Percentiles rank a stretch among this genome's conserved stretches.
phyloP scores from a whole-genome alignment of 2,329 filamentous ascomycete species.

The Fusarium bulbicola region DNA sequence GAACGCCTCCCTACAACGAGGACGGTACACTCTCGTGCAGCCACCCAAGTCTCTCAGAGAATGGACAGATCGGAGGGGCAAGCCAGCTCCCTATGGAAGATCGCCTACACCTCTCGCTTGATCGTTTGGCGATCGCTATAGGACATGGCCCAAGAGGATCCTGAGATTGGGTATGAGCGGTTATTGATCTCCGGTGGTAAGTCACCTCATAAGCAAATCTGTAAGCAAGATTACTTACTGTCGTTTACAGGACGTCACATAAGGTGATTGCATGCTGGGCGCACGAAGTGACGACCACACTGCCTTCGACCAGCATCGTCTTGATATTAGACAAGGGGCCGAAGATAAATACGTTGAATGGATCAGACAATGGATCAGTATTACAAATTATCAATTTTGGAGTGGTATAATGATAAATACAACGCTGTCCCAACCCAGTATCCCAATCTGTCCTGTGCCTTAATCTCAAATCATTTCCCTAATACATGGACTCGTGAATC shows the following conservation, averaged over 20 bases:
- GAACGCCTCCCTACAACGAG: fast-evolving
- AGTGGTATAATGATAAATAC: slow-evolving; percentile 19
- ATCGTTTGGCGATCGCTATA: not conserved
- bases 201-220: too few relatives aligned
- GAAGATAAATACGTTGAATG: fast-evolving
- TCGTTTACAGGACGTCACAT: fast-evolving
- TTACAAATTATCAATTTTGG: not conserved
- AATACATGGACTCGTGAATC: not conserved
- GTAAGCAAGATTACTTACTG: too few relatives aligned
- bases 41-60: not conserved
- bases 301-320: too few relatives aligned
- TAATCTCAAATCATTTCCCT: fast-evolving
- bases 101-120: fast-evolving
- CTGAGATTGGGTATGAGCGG: fast-evolving
- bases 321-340: not conserved
- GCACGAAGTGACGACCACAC: fast-evolving
- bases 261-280: not conserved
- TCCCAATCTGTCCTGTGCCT: not conserved
- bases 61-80: not conserved
- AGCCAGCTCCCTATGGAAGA: fast-evolving
- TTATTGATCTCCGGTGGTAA: not conserved
- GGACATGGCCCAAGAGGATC: fast-evolving
- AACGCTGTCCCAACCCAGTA: not conserved
- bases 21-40: not conserved
- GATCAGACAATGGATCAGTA: fast-evolving